Evolutionary conservation across 2,329 filamentous ascomycete genomes (phyloP).

Genomic region (Trichoderma arundinaceum): DNA sequence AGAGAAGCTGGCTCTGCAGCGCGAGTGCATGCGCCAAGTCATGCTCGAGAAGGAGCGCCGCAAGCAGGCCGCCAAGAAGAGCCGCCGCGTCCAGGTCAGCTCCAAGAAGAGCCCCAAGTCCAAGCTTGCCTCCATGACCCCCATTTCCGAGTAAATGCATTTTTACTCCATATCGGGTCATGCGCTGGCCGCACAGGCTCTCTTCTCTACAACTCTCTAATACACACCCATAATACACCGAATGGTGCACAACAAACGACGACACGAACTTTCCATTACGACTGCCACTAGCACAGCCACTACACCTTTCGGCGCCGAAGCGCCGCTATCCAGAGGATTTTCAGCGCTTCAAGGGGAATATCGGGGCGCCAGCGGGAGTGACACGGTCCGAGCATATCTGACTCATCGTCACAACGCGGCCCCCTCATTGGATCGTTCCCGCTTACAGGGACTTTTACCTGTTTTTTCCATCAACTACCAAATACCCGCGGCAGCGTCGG

Average conservation of each 20-base stretch:
- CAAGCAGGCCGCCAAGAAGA: constrained; percentile 47
- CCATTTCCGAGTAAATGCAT: constrained; percentile 59
- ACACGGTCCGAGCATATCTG: constrained; percentile 21
- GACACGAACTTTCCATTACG: constrained; percentile 4
- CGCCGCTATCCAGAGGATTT: constrained; percentile 22
- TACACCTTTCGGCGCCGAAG: background rate
- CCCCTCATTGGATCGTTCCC: background rate
- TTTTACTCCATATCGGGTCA: constrained; percentile 18
- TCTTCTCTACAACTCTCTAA: constrained; percentile 17
- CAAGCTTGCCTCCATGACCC: constrained; percentile 57
- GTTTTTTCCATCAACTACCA: background rate
- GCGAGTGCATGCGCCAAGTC: constrained; percentile 58
- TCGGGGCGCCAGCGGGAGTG: constrained; percentile 21
- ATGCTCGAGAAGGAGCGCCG: constrained; percentile 62
- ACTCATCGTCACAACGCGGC: constrained; percentile 12
- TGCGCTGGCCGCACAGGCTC: constrained; percentile 24
- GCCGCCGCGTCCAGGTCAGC: constrained; percentile 46
- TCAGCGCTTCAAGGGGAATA: constrained; percentile 20
- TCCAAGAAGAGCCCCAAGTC: constrained; percentile 58
- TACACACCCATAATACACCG: constrained; percentile 11
- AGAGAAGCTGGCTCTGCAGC: constrained; percentile 57
- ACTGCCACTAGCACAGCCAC: constrained; percentile 18
- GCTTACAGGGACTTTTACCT: constrained; percentile 1
- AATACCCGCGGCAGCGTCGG: constrained; percentile 17
- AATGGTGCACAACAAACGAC: constrained; percentile 2